Percentiles rank a stretch among this genome's conserved stretches.
Evolutionary conservation across 2,329 filamentous ascomycete genomes (phyloP).

Genomic region (Botrytis paeoniae): DNA sequence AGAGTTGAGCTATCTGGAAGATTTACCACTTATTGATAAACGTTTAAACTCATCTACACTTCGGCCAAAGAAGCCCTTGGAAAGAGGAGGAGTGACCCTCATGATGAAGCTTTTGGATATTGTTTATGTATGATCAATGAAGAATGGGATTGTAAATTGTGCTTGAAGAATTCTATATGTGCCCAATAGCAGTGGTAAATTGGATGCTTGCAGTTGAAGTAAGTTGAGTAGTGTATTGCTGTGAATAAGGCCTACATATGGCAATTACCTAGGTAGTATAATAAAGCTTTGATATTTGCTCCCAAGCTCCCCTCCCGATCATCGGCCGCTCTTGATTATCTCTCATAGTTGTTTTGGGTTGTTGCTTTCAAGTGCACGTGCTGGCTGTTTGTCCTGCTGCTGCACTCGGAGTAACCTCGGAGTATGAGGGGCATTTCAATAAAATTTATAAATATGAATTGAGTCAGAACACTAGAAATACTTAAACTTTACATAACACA

Average conservation of each 20-base stretch:
- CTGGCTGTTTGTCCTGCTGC: neutral
- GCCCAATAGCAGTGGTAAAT: neutral
- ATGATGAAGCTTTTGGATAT: conserved; percentile 39
- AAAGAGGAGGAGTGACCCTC: conserved; percentile 46
- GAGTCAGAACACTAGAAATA: neutral
- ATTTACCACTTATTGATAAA: conserved; percentile 53
- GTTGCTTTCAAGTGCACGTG: neutral
- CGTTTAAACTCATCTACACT: conserved; percentile 60
- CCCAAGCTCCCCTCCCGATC: neutral
- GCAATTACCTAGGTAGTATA: neutral
- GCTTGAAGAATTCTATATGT: neutral
- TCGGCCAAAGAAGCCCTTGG: conserved; percentile 55
- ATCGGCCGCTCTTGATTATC: neutral
- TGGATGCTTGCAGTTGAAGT: neutral
- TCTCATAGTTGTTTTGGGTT: neutral
- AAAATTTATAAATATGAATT: neutral
- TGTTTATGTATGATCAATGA: neutral
- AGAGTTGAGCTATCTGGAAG: neutral
- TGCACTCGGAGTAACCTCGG: neutral
- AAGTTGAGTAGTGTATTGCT: neutral
- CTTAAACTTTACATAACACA: neutral
- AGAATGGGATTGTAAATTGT: neutral
- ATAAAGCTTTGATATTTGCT: neutral
- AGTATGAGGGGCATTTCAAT: neutral
- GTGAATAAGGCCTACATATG: neutral